These are phyloP conservation scores for Solanum peruvianum DNA, from an alignment of 257 asterid genomes.

Conservation along the genomic window DNA sequence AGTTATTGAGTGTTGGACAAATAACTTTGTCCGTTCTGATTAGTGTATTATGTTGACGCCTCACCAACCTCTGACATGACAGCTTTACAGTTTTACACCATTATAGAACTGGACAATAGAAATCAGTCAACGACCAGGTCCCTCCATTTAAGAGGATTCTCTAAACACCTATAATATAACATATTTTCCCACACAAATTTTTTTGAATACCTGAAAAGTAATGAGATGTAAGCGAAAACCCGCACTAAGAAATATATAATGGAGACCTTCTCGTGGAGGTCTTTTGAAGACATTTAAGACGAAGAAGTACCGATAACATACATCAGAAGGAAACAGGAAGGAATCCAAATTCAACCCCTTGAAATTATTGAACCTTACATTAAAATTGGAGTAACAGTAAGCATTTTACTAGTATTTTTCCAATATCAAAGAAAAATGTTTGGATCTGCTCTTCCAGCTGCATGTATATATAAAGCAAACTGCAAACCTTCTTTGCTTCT, in stretches of 20 bases:
- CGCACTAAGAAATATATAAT: not conserved
- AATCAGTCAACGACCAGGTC: too few relatives aligned
- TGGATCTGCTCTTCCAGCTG: not conserved
- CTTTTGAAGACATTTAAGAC: not conserved
- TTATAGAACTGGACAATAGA: too few relatives aligned
- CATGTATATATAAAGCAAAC: not conserved
- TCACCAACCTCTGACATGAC: too few relatives aligned
- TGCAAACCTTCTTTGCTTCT: not conserved
- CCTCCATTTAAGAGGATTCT: too few relatives aligned
- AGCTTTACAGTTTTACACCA: too few relatives aligned
- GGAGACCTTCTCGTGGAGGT: not conserved
- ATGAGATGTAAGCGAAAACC: not conserved
- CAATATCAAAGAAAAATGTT: not conserved
- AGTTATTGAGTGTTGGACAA: too few relatives aligned
- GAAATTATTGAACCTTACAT: not conserved
- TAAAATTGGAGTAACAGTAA: not conserved
- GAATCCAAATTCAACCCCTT: not conserved
- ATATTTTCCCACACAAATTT: slow-evolving; percentile 62
- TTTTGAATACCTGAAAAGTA: slow-evolving; percentile 53
- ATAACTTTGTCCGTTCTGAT: too few relatives aligned
- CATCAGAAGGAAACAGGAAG: not conserved
- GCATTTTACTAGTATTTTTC: not conserved
- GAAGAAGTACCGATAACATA: not conserved
- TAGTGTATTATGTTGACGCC: too few relatives aligned
- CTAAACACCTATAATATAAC: too few relatives aligned